Evolutionary conservation across 164 flowering plant species (phyloP), one percentile per base, ranked within the genome.

Genomic region (Magnolia sinica): DNA sequence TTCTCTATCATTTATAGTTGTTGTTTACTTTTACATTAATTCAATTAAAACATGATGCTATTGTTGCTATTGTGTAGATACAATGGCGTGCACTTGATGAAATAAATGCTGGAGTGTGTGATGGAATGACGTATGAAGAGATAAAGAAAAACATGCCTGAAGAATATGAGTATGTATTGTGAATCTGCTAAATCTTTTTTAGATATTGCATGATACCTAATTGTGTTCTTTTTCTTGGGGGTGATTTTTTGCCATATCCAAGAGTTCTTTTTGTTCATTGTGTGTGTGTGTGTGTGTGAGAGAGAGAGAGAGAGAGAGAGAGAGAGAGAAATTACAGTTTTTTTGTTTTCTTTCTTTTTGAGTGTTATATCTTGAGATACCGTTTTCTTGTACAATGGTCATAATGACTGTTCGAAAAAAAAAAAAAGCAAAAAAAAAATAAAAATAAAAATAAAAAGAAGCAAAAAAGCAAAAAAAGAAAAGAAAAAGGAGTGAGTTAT

Each of bases 31-130:
- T 37, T 37, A 37, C 45, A 37, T 37, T 37, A 37, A 37, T 37
- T 37, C 45, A 37, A 37, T 37, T 55, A 55, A 55, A 16, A 8
- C 61, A 55, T 55, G 13, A 16, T 68, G 50, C 24, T 14, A 9
- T 50, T 50, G 18, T 74, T 77, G n/a, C 29, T 69, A 18, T 70
- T 63, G 11, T 79, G 64, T 75, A 96, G 99, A 87, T 96, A 80
- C 99, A 94, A 87, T 96, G 99, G 99, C 97, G 99, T 76, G 96
- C 98, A 49, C 97, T 96, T 76, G 99, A 96, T 80, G 99, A 96
- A 82, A 96, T 96, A 76, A 89, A 96, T 87, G 91, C 97, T 74
- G 99, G 99, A 79, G 99, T 91, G 7, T 96, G 99, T 82, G 99
- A 96, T 82, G 99, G 99, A 77, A 96, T 96, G 99, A 88, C 97